phyloP scores from a whole-genome alignment of 2,329 filamentous ascomycete species.

The Colletotrichum eremochloae region DNA sequence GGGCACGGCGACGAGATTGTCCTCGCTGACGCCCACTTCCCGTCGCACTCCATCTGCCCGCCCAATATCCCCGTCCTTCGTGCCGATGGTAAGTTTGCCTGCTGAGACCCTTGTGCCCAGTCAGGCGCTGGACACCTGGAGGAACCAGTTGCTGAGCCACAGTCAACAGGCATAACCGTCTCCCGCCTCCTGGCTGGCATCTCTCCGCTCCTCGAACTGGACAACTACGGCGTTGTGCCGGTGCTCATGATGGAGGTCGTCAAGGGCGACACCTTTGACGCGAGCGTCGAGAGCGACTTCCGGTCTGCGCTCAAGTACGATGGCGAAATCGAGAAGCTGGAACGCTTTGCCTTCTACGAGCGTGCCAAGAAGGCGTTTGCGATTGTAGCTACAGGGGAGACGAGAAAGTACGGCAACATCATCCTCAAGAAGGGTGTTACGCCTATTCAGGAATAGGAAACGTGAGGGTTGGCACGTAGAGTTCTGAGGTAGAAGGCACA shows the following conservation, averaged over 20 bases:
- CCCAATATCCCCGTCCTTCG: slow-evolving; percentile 35
- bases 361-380: slow-evolving; percentile 37
- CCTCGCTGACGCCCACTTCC: slow-evolving; percentile 38
- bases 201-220: slow-evolving; percentile 35
- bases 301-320: slow-evolving; percentile 29
- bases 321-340: slow-evolving; percentile 37
- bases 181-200: slow-evolving; percentile 33
- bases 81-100: slow-evolving; percentile 30
- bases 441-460: neutral
- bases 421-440: slow-evolving; percentile 40
- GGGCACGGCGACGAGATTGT: slow-evolving; percentile 39
- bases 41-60: slow-evolving; percentile 38
- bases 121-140: neutral
- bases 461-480: neutral
- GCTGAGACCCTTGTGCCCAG: no score
- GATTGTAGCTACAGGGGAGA: slow-evolving; percentile 33
- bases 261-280: slow-evolving; percentile 37
- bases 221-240: slow-evolving; percentile 37
- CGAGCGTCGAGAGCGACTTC: slow-evolving; percentile 36
- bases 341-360: slow-evolving; percentile 36
- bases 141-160: neutral
- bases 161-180: slow-evolving; percentile 33
- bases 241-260: slow-evolving; percentile 41
- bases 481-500: neutral
- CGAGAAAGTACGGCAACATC: slow-evolving; percentile 37